Percentiles rank a stretch among this genome's conserved stretches.
Conservation (phyloP, 2,329 filamentous ascomycete genomes). For the Achaetomium macrosporum region DNA sequence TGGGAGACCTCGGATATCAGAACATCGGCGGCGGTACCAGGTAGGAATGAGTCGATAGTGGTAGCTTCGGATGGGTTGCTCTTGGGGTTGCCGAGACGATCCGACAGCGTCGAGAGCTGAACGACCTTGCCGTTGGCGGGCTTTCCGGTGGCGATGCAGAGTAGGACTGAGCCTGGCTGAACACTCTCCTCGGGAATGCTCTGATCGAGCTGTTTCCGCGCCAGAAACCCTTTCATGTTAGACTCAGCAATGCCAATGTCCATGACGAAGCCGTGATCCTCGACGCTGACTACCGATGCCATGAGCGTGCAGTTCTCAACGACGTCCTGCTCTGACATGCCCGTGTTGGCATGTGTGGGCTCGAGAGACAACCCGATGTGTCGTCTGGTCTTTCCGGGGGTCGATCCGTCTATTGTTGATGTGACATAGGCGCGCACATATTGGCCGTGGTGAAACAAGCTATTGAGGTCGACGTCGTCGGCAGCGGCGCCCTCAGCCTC, state of each 20-base stretch:
- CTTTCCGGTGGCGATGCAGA: conserved; percentile 74
- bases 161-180: conserved; percentile 75
- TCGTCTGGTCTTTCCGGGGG: conserved; percentile 60
- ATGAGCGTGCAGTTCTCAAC: conserved; percentile 74
- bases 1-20: conserved; percentile 69
- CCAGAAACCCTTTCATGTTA: conserved; percentile 73
- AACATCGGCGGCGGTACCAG: conserved; percentile 84
- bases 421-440: conserved; percentile 80
- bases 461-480: conserved; percentile 63
- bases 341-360: conserved; percentile 71
- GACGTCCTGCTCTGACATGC: conserved; percentile 66
- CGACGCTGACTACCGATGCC: conserved; percentile 83
- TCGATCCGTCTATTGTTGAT: conserved; percentile 63
- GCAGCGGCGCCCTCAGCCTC: conserved; percentile 46
- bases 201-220: conserved; percentile 72
- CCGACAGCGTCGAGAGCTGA: conserved; percentile 72
- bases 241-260: conserved; percentile 70
- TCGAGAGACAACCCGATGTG: conserved; percentile 83
- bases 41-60: conserved; percentile 83
- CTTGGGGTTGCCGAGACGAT: conserved; percentile 61
- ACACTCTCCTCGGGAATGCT: conserved; percentile 60
- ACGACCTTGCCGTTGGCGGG: conserved; percentile 74
- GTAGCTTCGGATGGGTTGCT: conserved; percentile 68
- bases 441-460: conserved; percentile 76
- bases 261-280: conserved; percentile 94